These are phyloP conservation scores for Pythium aquatile DNA, from an alignment of 352 stramenopile genomes.

Conservation along the genomic window DNA sequence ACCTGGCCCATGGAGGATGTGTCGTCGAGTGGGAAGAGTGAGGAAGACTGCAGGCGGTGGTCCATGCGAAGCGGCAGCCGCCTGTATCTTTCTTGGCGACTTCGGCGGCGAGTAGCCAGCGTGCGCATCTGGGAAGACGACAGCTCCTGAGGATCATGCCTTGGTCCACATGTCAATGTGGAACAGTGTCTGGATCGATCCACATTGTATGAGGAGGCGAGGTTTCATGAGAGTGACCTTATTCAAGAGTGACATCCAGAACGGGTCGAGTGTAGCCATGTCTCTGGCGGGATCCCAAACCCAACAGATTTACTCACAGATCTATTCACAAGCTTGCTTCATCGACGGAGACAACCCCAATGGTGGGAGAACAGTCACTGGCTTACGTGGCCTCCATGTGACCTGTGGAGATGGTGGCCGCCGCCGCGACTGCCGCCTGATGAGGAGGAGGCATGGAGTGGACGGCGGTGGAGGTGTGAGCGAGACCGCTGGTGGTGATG, in stretches of 20 bases:
- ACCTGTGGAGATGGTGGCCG: conserved; percentile 20
- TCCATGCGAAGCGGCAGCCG: not conserved
- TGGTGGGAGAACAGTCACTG: conserved; percentile 5
- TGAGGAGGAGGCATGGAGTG: conserved; percentile 11
- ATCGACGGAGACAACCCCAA: not conserved
- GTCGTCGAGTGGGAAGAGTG: not conserved
- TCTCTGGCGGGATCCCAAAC: not conserved
- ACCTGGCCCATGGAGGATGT: conserved; percentile 52
- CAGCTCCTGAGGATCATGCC: conserved; percentile 2
- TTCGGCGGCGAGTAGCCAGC: conserved; percentile 11
- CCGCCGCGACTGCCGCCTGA: conserved; percentile 11
- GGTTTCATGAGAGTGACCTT: conserved; percentile 15
- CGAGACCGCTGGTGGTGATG: conserved; percentile 9
- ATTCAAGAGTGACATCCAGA: conserved; percentile 2
- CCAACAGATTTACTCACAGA: not conserved
- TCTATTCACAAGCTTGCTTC: not conserved
- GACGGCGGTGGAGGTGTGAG: conserved; percentile 20
- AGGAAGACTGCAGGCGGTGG: not conserved
- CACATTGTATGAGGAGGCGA: not conserved
- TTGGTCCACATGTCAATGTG: conserved; percentile 17
- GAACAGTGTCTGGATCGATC: conserved; percentile 10
- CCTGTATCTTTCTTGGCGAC: conserved; percentile 6
- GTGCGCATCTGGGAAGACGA: conserved; percentile 10
- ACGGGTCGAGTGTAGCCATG: not conserved
- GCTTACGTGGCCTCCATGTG: conserved; percentile 6